Base-by-base conservation (phyloP, 495 filamentous ascomycete genomes). In the Trichoderma reesei region DNA sequence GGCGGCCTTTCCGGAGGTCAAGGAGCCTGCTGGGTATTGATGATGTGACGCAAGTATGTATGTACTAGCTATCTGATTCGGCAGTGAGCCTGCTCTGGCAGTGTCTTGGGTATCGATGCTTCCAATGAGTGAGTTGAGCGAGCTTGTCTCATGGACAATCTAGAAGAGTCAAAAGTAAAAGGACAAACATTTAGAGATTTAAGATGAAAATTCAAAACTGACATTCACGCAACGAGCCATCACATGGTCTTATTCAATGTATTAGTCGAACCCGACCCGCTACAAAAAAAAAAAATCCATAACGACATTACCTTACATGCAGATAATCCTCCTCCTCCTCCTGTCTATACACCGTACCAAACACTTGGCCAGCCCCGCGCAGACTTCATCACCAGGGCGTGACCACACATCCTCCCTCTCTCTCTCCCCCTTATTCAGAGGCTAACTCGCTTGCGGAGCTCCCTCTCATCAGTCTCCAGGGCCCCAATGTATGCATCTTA, bases 11-110 rank as follows among this genome's bases (percentile, higher is more conserved):
- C 85, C 86, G 0, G 67, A 71, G 63, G 78, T 72, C 68, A 76
- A 74, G 0, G 83, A 87, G 67, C 81, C 75, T 63, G 83, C 82
- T 60, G 86, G 86, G 0, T 81, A 78, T 65, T 84, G 74, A 69
- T 48, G 13, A 16, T 10, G 26, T 34, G 34, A 39, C 4, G 4
- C 10, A 10, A 39, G 37, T 39, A 39, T 39, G 4, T 4, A 10
- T 39, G n/a, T n/a, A n/a, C n/a, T n/a, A n/a, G n/a, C n/a, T n/a
- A n/a, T n/a, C n/a, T n/a, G n/a, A n/a, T n/a, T n/a, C n/a, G n/a
- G n/a, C n/a, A n/a, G n/a, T n/a, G n/a, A n/a, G n/a, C n/a, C n/a
- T n/a, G n/a, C n/a, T n/a, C n/a, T n/a, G n/a, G n/a, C n/a, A n/a
- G n/a, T n/a, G n/a, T n/a, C n/a, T n/a, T n/a, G n/a, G n/a, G n/a